Evolutionary conservation across 73 alveolate genomes (phyloP).

Genomic region (Tetrahymena elliotti): DNA sequence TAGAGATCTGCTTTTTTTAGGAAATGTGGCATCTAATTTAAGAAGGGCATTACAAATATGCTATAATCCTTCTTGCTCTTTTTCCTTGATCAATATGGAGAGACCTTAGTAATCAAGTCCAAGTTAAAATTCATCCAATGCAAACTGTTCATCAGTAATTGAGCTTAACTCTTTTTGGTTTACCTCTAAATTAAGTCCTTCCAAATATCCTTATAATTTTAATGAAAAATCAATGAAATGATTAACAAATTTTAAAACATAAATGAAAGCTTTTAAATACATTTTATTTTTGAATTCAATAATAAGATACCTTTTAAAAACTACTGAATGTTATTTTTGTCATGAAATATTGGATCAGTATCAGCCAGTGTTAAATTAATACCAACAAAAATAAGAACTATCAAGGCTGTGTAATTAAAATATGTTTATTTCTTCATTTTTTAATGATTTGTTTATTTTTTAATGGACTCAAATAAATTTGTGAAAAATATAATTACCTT

Average conservation of each 20-base stretch:
- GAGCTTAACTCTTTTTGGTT: background rate
- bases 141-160: background rate
- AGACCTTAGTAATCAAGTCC: background rate
- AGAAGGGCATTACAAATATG: background rate
- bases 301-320: background rate
- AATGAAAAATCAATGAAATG: background rate
- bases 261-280: background rate
- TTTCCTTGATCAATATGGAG: background rate
- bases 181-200: background rate
- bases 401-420: background rate
- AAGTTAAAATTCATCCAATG: background rate
- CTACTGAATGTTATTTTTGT: background rate
- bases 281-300: background rate
- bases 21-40: background rate
- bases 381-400: background rate
- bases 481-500: background rate
- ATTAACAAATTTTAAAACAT: too few relatives aligned
- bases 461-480: background rate
- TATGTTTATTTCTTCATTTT: background rate
- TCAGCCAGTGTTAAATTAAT: background rate
- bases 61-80: background rate
- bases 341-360: background rate
- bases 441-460: background rate
- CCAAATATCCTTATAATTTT: background rate
- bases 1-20: background rate